phyloP scores from a whole-genome alignment of 805 yeast genomes.

The Nakazawaea wickerhamii region DNA sequence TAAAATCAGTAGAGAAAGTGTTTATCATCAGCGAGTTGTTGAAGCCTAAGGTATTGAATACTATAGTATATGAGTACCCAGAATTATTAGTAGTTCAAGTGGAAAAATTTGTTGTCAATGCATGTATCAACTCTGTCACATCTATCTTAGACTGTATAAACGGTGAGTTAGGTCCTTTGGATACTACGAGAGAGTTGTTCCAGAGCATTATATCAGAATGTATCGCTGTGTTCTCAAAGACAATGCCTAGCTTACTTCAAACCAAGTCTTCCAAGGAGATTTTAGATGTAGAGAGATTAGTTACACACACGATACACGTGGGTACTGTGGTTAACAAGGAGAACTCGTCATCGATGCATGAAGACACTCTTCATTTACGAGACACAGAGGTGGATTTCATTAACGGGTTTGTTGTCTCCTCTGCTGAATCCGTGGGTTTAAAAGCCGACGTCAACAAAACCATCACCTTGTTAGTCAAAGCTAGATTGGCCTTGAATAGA shows the following conservation, averaged over 20 bases:
- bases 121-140: conserved; percentile 80
- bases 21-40: conserved; percentile 20
- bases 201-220: conserved; percentile 40
- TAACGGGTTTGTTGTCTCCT: conserved; percentile 68
- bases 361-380: conserved; percentile 51
- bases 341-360: conserved; percentile 69
- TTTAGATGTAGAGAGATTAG: conserved; percentile 30
- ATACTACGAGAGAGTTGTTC: conserved; percentile 30
- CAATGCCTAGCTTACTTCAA: conserved; percentile 23
- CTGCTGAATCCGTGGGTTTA: conserved; percentile 43
- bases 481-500: conserved; percentile 23
- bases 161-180: conserved; percentile 56
- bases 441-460: conserved; percentile 44
- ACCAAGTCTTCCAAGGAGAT: conserved; percentile 28
- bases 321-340: conserved; percentile 25
- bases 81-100: conserved; percentile 52
- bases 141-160: conserved; percentile 73
- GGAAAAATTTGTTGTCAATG: conserved; percentile 73
- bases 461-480: conserved; percentile 39
- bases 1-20: conserved; percentile 17
- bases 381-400: conserved; percentile 77
- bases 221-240: conserved; percentile 32
- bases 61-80: conserved; percentile 30
- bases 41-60: conserved; percentile 24
- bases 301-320: conserved; percentile 22